A percentile compares a stretch with the other conserved stretches of the same genome.
phyloP scores from a whole-genome alignment of 2,329 filamentous ascomycete genomes.

The Rhynchosporium graminicola region DNA sequence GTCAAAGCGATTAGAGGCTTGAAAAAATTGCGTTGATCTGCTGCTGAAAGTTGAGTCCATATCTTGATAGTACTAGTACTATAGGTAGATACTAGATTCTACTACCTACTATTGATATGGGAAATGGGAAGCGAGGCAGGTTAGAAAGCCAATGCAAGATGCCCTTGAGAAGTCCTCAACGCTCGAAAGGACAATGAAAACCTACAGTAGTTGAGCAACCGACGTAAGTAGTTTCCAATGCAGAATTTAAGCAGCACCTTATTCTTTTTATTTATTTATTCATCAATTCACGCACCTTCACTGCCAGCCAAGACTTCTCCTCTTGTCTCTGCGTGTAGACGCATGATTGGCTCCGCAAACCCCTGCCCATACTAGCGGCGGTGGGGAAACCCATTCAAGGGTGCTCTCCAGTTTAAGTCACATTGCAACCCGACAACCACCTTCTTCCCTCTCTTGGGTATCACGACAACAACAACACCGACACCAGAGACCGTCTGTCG shows the following conservation, averaged over 20 bases:
- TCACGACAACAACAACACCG: slow-evolving; percentile 19
- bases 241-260: neutral
- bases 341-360: neutral
- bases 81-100: too few relatives aligned
- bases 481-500: neutral
- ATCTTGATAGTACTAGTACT: too few relatives aligned
- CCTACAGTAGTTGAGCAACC: too few relatives aligned
- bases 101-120: too few relatives aligned
- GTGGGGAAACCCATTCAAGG: slow-evolving; percentile 5
- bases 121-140: too few relatives aligned
- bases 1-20: too few relatives aligned
- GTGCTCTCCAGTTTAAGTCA: slow-evolving; percentile 10
- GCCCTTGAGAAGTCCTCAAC: too few relatives aligned
- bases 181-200: too few relatives aligned
- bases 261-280: neutral
- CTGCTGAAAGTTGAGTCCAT: too few relatives aligned
- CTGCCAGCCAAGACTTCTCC: slow-evolving; percentile 6
- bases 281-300: neutral
- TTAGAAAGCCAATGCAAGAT: too few relatives aligned
- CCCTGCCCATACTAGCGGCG: slow-evolving; percentile 7
- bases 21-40: neutral
- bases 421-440: neutral
- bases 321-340: neutral
- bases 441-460: slow-evolving; percentile 9
- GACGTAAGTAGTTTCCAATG: neutral